A percentile compares a stretch with the other conserved stretches of the same genome.
Conservation (phyloP, 2,329 filamentous ascomycete genomes). For the Lasiodiplodia sp. region DNA sequence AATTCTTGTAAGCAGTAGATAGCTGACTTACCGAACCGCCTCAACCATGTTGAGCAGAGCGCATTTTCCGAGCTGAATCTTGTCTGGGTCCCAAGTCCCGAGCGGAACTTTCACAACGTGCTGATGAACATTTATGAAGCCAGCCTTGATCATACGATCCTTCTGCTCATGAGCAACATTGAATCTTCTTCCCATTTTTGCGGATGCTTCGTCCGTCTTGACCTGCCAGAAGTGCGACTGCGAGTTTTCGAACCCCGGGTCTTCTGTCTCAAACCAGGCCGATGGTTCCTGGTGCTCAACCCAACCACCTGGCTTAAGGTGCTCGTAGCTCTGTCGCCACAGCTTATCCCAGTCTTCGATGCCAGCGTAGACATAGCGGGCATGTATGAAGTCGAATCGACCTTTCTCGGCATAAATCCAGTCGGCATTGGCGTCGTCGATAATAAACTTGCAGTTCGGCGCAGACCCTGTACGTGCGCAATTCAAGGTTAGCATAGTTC, state of each 20-base stretch:
- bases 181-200: slow-evolving; percentile 32
- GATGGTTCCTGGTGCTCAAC: slow-evolving; percentile 58
- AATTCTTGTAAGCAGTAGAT: slow-evolving; percentile 35
- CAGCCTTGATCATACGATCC: slow-evolving; percentile 36
- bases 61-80: neutral
- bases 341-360: slow-evolving; percentile 63
- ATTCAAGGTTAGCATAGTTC: slow-evolving; percentile 5
- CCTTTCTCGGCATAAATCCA: slow-evolving; percentile 61
- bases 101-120: slow-evolving; percentile 42
- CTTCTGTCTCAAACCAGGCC: slow-evolving; percentile 61
- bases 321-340: slow-evolving; percentile 48
- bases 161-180: slow-evolving; percentile 29
- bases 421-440: slow-evolving; percentile 53
- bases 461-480: slow-evolving; percentile 33
- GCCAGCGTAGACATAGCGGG: slow-evolving; percentile 39
- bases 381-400: slow-evolving; percentile 65
- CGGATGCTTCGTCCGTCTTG: neutral
- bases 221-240: neutral
- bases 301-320: slow-evolving; percentile 59
- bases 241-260: slow-evolving; percentile 44
- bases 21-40: slow-evolving; percentile 37
- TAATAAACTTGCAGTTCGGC: slow-evolving; percentile 46
- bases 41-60: slow-evolving; percentile 30
- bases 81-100: neutral
- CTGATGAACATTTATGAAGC: slow-evolving; percentile 45